A percentile compares a stretch with the other conserved stretches of the same genome.
Evolutionary conservation across 2,329 filamentous ascomycete species (phyloP).

Genomic region (Sporothrix pallida): DNA sequence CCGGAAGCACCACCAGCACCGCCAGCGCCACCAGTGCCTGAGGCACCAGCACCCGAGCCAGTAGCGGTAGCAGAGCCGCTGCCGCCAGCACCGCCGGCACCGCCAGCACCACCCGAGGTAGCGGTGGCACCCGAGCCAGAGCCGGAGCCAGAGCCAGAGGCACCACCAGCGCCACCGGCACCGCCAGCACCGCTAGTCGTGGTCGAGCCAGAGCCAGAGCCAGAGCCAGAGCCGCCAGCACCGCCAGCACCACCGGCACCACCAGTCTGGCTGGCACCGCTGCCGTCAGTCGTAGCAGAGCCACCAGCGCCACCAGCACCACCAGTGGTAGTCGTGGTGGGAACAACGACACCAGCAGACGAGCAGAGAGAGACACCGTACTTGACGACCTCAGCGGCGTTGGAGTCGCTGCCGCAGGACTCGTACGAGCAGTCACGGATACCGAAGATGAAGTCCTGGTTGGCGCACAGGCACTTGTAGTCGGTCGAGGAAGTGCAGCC

Average conservation of each 20-base stretch:
- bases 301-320: conserved; percentile 2
- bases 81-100: conserved; percentile 24
- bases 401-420: conserved; percentile 47
- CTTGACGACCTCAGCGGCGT: conserved; percentile 48
- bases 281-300: conserved; percentile 34
- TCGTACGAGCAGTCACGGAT: conserved; percentile 58
- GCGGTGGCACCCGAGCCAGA: conserved; percentile 18
- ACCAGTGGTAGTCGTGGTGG: conserved; percentile 42
- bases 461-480: conserved; percentile 54
- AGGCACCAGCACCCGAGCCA: conserved; percentile 32
- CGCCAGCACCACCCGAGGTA: conserved; percentile 19
- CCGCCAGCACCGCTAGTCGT: background rate
- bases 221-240: conserved; percentile 21
- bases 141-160: conserved; percentile 15
- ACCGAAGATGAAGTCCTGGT: conserved; percentile 55
- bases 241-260: background rate
- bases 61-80: conserved; percentile 30
- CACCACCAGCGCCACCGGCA: conserved; percentile 11
- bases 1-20: conserved; percentile 37
- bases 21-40: conserved; percentile 34
- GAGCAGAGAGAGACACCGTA: conserved; percentile 51
- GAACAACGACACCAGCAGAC: conserved; percentile 46
- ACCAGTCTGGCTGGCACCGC: conserved; percentile 37
- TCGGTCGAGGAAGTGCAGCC: conserved; percentile 52
- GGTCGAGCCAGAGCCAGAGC: conserved; percentile 17